Evolutionary conservation across 306 rosid genomes (phyloP).

Genomic region (Vigna mungo): DNA sequence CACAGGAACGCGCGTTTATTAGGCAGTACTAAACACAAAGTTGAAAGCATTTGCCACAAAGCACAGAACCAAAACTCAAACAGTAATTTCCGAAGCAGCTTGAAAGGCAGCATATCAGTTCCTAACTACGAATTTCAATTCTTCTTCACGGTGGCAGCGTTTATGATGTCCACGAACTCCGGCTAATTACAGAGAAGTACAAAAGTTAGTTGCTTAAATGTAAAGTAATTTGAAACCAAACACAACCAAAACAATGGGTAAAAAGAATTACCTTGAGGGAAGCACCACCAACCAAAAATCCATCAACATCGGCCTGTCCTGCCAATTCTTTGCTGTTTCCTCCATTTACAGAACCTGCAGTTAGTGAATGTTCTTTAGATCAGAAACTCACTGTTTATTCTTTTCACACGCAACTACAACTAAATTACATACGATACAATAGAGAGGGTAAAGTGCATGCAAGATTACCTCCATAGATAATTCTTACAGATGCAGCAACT

Average conservation of each 20-base stretch:
- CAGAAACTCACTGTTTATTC: constrained; percentile 19
- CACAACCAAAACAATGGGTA: constrained; percentile 15
- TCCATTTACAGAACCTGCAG: constrained; percentile 89
- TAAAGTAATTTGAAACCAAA: constrained; percentile 21
- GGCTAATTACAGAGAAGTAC: constrained; percentile 48
- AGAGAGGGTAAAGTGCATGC: not conserved
- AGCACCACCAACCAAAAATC: constrained; percentile 97
- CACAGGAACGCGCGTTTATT: constrained; percentile 42
- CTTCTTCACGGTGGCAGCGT: constrained; percentile 76
- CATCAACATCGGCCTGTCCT: constrained; percentile 83
- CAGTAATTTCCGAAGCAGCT: constrained; percentile 40
- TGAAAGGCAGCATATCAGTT: constrained; percentile 36
- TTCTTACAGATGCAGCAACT: constrained; percentile 76
- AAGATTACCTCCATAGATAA: constrained; percentile 87
- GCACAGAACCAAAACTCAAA: constrained; percentile 42
- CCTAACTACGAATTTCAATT: constrained; percentile 48
- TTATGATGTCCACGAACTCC: constrained; percentile 89
- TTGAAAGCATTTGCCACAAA: constrained; percentile 39
- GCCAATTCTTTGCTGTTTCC: constrained; percentile 89
- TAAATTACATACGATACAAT: not conserved
- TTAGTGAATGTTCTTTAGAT: not conserved
- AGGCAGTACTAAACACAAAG: constrained; percentile 29
- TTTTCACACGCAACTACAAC: not conserved
- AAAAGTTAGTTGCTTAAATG: constrained; percentile 35
- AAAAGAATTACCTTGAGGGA: constrained; percentile 67